These are phyloP conservation scores for Arachnomyces sp. DNA, from an alignment of 2,329 filamentous ascomycete species.

Conservation along the genomic window DNA sequence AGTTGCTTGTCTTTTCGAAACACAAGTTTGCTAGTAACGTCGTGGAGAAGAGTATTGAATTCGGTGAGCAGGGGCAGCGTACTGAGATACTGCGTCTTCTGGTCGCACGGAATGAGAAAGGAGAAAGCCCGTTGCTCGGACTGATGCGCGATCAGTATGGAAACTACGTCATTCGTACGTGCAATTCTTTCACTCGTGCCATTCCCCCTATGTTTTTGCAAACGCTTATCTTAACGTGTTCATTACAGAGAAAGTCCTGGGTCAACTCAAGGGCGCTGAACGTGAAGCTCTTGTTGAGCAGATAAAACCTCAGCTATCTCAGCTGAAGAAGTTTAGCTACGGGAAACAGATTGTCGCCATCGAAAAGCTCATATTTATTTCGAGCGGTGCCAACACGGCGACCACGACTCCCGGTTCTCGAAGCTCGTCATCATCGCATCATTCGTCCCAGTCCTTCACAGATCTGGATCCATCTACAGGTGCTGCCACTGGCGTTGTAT, in stretches of 20 bases:
- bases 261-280: slow-evolving; percentile 53
- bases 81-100: slow-evolving; percentile 60
- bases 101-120: slow-evolving; percentile 53
- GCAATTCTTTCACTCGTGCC: background rate
- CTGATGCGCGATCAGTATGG: slow-evolving; percentile 88
- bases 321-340: slow-evolving; percentile 57
- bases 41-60: slow-evolving; percentile 82
- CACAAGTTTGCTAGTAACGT: slow-evolving; percentile 98
- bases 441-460: slow-evolving; percentile 25
- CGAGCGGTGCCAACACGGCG: slow-evolving; percentile 23
- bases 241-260: slow-evolving; percentile 68
- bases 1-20: slow-evolving; percentile 71
- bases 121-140: slow-evolving; percentile 61
- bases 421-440: slow-evolving; percentile 30
- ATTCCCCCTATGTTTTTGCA: background rate
- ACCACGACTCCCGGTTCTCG: slow-evolving; percentile 33
- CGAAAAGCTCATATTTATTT: slow-evolving; percentile 47
- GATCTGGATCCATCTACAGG: slow-evolving; percentile 34
- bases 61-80: slow-evolving; percentile 62
- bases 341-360: slow-evolving; percentile 61
- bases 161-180: slow-evolving; percentile 95
- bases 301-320: slow-evolving; percentile 55
- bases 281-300: slow-evolving; percentile 54
- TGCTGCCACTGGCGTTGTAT: slow-evolving; percentile 47
- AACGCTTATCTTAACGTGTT: background rate